A percentile compares a stretch with the other conserved stretches of the same genome.
Evolutionary conservation across 352 stramenopile species (phyloP).

Genomic region (Phytophthora colocasiae): DNA sequence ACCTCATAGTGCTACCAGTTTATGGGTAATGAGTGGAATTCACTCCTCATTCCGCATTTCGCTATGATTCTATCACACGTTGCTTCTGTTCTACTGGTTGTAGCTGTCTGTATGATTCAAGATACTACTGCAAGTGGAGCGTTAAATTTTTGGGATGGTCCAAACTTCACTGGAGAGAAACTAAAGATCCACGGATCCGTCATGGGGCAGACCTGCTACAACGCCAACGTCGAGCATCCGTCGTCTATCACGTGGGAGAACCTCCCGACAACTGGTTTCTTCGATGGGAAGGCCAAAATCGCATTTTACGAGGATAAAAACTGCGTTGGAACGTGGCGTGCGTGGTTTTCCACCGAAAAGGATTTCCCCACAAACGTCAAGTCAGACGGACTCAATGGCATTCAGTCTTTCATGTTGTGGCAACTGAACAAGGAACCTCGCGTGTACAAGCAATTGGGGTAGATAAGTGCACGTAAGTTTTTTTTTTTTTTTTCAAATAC

Average conservation of each 20-base stretch:
- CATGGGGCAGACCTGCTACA: conserved; percentile 12
- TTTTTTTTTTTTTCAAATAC: too few species aligned
- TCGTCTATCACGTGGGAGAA: conserved; percentile 10
- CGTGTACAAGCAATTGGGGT: background rate
- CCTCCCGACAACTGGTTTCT: conserved; percentile 5
- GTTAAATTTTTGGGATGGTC: conserved; percentile 1
- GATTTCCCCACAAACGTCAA: conserved; percentile 10
- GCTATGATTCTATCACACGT: background rate
- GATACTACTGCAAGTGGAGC: background rate
- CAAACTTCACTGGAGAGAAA: conserved; percentile 9
- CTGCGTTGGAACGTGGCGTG: background rate
- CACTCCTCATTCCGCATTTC: too few species aligned
- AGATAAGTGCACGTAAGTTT: too few species aligned
- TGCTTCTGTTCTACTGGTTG: background rate
- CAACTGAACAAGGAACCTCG: background rate
- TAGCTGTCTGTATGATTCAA: background rate
- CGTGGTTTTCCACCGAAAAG: conserved; percentile 9
- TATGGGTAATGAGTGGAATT: too few species aligned
- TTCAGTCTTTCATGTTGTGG: conserved; percentile 19
- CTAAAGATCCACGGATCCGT: conserved; percentile 1
- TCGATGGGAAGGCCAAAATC: conserved; percentile 15
- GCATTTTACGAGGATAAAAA: background rate
- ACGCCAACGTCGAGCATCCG: conserved; percentile 2
- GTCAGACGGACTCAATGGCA: background rate
- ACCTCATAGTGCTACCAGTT: too few species aligned